A percentile compares a stretch with the other conserved stretches of the same genome.
phyloP scores from a whole-genome alignment of 495 filamentous ascomycete genomes.

The Penicillium crystallinum region DNA sequence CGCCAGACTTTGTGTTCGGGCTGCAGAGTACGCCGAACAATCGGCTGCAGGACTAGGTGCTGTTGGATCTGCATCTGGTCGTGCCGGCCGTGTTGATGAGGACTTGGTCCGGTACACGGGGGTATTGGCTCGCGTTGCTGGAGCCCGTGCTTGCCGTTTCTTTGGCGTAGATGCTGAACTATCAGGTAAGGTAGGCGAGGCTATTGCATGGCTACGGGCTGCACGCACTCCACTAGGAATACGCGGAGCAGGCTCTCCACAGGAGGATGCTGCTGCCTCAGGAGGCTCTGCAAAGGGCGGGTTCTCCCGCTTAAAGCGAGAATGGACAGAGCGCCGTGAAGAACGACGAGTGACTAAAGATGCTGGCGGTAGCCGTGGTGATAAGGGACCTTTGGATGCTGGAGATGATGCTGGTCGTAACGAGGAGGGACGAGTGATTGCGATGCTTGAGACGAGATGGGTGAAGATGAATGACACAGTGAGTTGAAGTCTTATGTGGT shows the following conservation, averaged over 20 bases:
- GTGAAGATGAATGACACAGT: constrained; percentile 88
- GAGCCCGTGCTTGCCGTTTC: constrained; percentile 82
- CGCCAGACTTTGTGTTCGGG: constrained; percentile 75
- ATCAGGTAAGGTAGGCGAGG: constrained; percentile 71
- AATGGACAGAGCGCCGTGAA: constrained; percentile 45
- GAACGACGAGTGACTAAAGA: constrained; percentile 64
- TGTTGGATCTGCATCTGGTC: constrained; percentile 27
- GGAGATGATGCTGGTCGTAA: constrained; percentile 76
- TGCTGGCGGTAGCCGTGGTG: constrained; percentile 50
- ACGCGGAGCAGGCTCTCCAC: constrained; percentile 11
- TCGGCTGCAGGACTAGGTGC: constrained; percentile 44
- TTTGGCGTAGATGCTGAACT: constrained; percentile 86
- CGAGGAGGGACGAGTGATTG: constrained; percentile 80
- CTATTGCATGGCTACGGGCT: constrained; percentile 75
- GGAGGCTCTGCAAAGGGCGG: constrained; percentile 39
- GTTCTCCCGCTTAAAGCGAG: constrained; percentile 41
- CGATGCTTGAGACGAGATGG: constrained; percentile 88
- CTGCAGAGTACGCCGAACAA: constrained; percentile 50
- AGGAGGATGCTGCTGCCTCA: constrained; percentile 13
- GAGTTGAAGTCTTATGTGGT: constrained; percentile 25
- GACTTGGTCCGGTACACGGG: constrained; percentile 64
- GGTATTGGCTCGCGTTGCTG: constrained; percentile 65
- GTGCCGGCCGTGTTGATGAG: constrained; percentile 41
- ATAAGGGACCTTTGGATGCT: constrained; percentile 63
- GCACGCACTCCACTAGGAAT: constrained; percentile 67